These are phyloP conservation scores for Huntiella savannae DNA, from an alignment of 2,329 filamentous ascomycete species.

Conservation along the genomic window DNA sequence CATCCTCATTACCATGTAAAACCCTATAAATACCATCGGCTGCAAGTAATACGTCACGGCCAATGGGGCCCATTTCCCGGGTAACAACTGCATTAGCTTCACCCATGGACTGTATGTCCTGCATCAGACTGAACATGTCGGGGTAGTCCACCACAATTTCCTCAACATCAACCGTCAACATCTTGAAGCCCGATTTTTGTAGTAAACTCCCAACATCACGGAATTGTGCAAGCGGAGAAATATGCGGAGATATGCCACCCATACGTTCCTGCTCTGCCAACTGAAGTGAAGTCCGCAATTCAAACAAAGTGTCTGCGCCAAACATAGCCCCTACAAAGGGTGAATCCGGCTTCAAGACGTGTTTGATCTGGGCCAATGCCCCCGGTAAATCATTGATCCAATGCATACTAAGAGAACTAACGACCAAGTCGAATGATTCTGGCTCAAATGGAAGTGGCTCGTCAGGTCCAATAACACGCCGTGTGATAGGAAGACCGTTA, in stretches of 20 bases:
- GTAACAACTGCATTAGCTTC: constrained; percentile 78
- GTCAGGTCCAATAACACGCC: constrained; percentile 55
- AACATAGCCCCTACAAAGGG: constrained; percentile 95
- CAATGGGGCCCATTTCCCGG: constrained; percentile 61
- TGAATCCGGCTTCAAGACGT: constrained; percentile 68
- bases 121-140: constrained; percentile 75
- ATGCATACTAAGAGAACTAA: constrained; percentile 78
- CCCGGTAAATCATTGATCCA: constrained; percentile 96
- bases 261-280: constrained; percentile 76
- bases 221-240: constrained; percentile 82
- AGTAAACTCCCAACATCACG: constrained; percentile 77
- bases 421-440: constrained; percentile 68
- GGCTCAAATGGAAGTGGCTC: constrained; percentile 64
- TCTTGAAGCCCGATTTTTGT: constrained; percentile 75
- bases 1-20: constrained; percentile 68
- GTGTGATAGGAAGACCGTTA: constrained; percentile 47
- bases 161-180: constrained; percentile 91
- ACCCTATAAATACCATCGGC: constrained; percentile 75
- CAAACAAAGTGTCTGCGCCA: constrained; percentile 82
- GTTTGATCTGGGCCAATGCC: constrained; percentile 67
- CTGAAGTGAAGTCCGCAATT: constrained; percentile 82
- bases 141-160: constrained; percentile 94
- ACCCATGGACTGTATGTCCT: constrained; percentile 88
- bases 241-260: constrained; percentile 79
- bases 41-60: constrained; percentile 68